Evolutionary conservation across 2,329 filamentous ascomycete genomes (phyloP).

Genomic region (Curvularia sp.): DNA sequence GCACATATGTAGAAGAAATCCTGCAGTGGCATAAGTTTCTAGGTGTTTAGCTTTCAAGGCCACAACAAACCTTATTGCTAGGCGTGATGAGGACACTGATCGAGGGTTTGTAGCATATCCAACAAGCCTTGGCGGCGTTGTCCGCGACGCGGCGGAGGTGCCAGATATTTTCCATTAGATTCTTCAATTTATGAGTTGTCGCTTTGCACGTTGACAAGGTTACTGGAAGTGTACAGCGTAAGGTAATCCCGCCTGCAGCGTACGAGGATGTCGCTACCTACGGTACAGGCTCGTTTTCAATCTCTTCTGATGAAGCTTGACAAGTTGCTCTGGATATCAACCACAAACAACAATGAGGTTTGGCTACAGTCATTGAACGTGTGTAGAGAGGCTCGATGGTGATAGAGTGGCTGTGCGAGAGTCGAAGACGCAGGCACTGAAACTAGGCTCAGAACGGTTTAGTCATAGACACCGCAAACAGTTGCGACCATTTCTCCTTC

Average conservation of each 20-base stretch:
- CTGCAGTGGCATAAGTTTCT: slow-evolving; percentile 46
- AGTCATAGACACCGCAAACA: slow-evolving; percentile 8
- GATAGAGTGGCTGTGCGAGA: slow-evolving; percentile 10
- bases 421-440: slow-evolving; percentile 4
- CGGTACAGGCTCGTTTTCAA: not conserved
- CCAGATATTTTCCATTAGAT: slow-evolving; percentile 74
- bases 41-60: not conserved
- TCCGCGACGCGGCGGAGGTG: slow-evolving; percentile 87
- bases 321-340: not conserved
- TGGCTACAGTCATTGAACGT: not conserved
- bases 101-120: slow-evolving; percentile 89
- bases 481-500: slow-evolving; percentile 10
- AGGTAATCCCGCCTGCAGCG: not conserved
- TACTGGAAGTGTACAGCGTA: not conserved
- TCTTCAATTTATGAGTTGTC: slow-evolving; percentile 3
- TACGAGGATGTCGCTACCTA: not conserved
- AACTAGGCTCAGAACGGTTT: slow-evolving; percentile 20
- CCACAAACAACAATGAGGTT: not conserved
- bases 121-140: slow-evolving; percentile 80
- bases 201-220: not conserved
- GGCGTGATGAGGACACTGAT: slow-evolving; percentile 86
- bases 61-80: slow-evolving; percentile 76
- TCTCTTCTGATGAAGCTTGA: not conserved
- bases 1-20: slow-evolving; percentile 94
- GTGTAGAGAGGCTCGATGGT: not conserved